Evolutionary conservation across 148 eudicot genomes (phyloP).

Genomic region (Rhododendron molle): DNA sequence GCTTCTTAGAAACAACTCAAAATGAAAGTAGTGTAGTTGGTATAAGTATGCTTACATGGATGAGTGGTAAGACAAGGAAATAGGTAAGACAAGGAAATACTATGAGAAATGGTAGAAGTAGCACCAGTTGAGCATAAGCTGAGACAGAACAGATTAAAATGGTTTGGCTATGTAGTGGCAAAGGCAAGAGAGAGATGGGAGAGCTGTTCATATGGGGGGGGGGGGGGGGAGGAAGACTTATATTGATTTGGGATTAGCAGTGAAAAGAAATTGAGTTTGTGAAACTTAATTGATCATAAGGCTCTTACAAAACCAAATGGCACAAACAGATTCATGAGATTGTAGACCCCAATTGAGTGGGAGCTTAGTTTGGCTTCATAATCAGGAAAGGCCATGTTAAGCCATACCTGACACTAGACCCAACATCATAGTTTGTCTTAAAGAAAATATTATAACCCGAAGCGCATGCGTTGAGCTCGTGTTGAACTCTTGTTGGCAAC

Average conservation of each 20-base stretch:
- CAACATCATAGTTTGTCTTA: background rate
- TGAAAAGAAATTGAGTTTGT: background rate
- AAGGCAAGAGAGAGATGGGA: background rate
- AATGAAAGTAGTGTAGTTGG: background rate
- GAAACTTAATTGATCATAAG: background rate
- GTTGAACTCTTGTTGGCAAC: background rate
- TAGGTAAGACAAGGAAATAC: background rate
- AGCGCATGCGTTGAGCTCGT: background rate
- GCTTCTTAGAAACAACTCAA: background rate
- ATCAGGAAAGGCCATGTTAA: background rate
- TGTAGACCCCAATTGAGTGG: background rate
- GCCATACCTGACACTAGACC: background rate
- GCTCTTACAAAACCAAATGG: background rate
- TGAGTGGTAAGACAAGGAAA: background rate
- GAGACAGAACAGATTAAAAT: background rate
- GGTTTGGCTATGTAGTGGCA: background rate
- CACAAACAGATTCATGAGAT: background rate
- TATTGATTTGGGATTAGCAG: background rate
- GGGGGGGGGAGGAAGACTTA: background rate
- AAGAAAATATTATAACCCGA: background rate
- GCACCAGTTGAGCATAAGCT: background rate
- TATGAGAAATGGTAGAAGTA: background rate
- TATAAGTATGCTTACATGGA: background rate
- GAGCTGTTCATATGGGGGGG: background rate
- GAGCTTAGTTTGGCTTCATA: background rate